Base-by-base conservation (phyloP, 1,284 basidiomycete genomes). In the Ceratorhiza oryzae-sativae region DNA sequence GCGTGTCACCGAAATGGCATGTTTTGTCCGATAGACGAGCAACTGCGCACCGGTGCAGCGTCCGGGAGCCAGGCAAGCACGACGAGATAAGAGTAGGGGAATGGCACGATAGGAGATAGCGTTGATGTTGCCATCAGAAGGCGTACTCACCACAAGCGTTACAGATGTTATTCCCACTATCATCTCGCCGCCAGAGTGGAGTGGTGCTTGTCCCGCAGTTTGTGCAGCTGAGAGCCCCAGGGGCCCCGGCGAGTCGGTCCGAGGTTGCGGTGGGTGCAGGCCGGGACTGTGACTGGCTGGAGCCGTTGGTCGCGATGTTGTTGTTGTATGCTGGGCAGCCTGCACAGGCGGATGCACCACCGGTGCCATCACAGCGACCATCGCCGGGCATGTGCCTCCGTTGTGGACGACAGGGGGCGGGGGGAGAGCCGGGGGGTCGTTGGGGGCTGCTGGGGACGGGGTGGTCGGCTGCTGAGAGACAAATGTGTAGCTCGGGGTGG, bases 251-350 rank as follows among this genome's bases (percentile, higher is more conserved):
- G 9, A 71, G 48, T 25, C 56, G 51, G 2, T 79, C 73, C 15
- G 81, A 79, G 13, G 77, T 78, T 15, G 75, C 76, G 32, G 76
- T 76, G 3, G 74, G 55, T 13, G 56, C 10, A 27, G 68, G 27
- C 34, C 45, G 55, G n/a, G 42, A 5, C 56, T 71, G 68, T 34
- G 45, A 23, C 45, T 71, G 68, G 18, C 39, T 55, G 10, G 65
- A 68, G 51, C 36, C 58, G 30, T 41, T 60, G 55, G 68, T 45
- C 3, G 67, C 18, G 18, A 58, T 23, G 5, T 49, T 73, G 79
- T 97, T 97, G 85, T 97, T 98, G 83, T 89, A 94, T 48, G 95
- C 95, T 12, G 95, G 95, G 80, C 95, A 97, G 51, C 95, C 95
- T 76, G 91, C 88, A 80, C 95, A 98, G 75, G 92, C 91, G 73